These are phyloP conservation scores for Quambalaria eucalypti DNA, from an alignment of 1,284 basidiomycete genomes.

Conservation along the genomic window DNA sequence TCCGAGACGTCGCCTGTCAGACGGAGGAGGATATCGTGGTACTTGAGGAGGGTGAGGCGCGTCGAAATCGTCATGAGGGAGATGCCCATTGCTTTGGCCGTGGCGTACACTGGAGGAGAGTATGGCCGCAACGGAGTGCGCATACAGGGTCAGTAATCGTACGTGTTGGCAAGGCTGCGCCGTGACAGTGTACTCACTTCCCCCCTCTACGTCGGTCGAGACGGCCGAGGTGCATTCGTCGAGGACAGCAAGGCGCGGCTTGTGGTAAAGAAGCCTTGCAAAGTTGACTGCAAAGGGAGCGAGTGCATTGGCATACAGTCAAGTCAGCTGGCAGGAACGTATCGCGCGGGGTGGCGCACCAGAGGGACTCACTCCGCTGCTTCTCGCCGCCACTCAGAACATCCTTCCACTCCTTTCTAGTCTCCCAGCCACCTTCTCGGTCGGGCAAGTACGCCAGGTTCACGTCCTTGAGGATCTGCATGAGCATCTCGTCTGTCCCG, in stretches of 20 bases:
- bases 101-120: constrained; percentile 70
- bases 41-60: constrained; percentile 54
- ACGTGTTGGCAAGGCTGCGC: not conserved
- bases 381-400: constrained; percentile 78
- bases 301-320: no score
- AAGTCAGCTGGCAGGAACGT: not conserved
- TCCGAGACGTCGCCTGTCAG: constrained; percentile 52
- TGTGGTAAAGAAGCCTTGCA: constrained; percentile 69
- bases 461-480: constrained; percentile 66
- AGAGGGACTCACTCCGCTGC: constrained; percentile 51
- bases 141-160: constrained; percentile 55
- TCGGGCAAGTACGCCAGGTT: constrained; percentile 77
- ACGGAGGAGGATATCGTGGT: constrained; percentile 71
- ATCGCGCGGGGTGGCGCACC: not conserved
- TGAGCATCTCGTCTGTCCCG: constrained; percentile 61
- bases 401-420: constrained; percentile 82
- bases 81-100: constrained; percentile 81
- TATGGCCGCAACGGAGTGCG: no score
- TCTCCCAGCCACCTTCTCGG: constrained; percentile 67
- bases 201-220: constrained; percentile 57
- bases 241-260: constrained; percentile 56
- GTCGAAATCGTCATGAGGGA: constrained; percentile 74
- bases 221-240: constrained; percentile 90
- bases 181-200: not conserved
- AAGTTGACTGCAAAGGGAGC: constrained; percentile 4